These are phyloP conservation scores for Avicennia marina DNA, from an alignment of 257 asterid genomes.

Conservation along the genomic window DNA sequence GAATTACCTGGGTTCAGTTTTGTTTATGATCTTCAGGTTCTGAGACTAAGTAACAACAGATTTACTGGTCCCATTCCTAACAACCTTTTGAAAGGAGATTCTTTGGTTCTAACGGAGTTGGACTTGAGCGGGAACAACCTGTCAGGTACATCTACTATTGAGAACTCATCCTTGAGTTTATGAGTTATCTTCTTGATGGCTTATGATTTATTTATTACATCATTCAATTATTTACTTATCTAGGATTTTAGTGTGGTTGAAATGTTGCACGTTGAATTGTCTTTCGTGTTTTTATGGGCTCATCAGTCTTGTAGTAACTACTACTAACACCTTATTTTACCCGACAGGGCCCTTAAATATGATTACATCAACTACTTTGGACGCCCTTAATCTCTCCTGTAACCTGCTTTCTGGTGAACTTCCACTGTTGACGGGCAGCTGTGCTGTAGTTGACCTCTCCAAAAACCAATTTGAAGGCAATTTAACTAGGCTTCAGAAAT, in stretches of 20 bases:
- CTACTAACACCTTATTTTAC: slow-evolving; percentile 14
- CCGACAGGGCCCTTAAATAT: slow-evolving; percentile 62
- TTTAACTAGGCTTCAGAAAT: slow-evolving; percentile 59
- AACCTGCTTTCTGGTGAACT: slow-evolving; percentile 81
- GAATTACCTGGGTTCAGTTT: slow-evolving; percentile 85
- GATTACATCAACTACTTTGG: slow-evolving; percentile 82
- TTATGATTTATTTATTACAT: too few species aligned
- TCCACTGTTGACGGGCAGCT: slow-evolving; percentile 75
- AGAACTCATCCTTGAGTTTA: neutral
- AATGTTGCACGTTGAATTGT: too few species aligned
- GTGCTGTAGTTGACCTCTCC: slow-evolving; percentile 67
- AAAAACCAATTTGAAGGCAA: slow-evolving; percentile 72
- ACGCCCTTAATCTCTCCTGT: slow-evolving; percentile 69
- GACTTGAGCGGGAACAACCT: slow-evolving; percentile 88
- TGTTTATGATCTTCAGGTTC: slow-evolving; percentile 78
- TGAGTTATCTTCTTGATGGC: neutral
- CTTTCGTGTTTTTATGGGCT: too few species aligned
- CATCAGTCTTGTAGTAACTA: neutral
- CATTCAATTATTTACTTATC: too few species aligned
- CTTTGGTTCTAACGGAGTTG: slow-evolving; percentile 67
- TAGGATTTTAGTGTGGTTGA: too few species aligned
- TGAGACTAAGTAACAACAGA: slow-evolving; percentile 68
- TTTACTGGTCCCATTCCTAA: slow-evolving; percentile 78
- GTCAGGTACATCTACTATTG: slow-evolving; percentile 47
- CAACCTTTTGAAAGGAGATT: slow-evolving; percentile 81